A percentile compares a stretch with the other conserved stretches of the same genome.
Conservation (phyloP, 192 early-diverging fungal species). For the Chytriomyces hyalinus region DNA sequence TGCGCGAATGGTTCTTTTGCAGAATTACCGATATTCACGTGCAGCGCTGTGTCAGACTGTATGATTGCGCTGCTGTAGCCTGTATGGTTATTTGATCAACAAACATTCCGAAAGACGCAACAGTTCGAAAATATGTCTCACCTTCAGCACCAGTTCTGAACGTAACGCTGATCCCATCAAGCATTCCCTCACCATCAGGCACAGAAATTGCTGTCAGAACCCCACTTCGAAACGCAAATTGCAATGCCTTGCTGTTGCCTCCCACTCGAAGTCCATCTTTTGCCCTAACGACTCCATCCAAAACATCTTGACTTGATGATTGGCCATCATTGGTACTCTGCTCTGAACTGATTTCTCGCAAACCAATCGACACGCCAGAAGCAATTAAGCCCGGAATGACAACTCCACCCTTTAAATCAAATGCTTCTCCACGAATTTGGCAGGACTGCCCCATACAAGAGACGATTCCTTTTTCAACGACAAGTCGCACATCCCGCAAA, state of each 20-base stretch:
- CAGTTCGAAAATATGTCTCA: conserved; percentile 11
- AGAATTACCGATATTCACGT: conserved; percentile 62
- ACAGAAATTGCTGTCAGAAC: conserved; percentile 62
- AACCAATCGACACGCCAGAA: conserved; percentile 54
- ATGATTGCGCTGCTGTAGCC: conserved; percentile 51
- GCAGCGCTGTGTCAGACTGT: conserved; percentile 60
- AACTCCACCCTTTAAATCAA: conserved; percentile 62
- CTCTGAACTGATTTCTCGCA: conserved; percentile 70
- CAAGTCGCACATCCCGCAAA: conserved; percentile 42
- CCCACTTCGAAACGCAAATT: conserved; percentile 53
- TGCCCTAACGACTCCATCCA: conserved; percentile 46
- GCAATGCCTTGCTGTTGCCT: background rate
- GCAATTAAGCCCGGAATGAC: conserved; percentile 67
- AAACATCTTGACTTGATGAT: conserved; percentile 48
- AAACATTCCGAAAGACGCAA: background rate
- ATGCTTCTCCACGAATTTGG: conserved; percentile 32
- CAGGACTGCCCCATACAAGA: conserved; percentile 47
- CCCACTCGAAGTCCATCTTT: conserved; percentile 64
- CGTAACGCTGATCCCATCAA: conserved; percentile 63
- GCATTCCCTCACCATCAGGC: conserved; percentile 54
- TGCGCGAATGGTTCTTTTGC: conserved; percentile 29
- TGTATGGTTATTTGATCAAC: conserved; percentile 7
- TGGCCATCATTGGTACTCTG: conserved; percentile 63
- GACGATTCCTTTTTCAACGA: conserved; percentile 62
- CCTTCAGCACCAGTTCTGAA: conserved; percentile 66